Percentiles rank a stretch among this genome's conserved stretches.
These are phyloP conservation scores for Mycena chlorophos DNA, from an alignment of 768 basidiomycete species.

Conservation along the genomic window DNA sequence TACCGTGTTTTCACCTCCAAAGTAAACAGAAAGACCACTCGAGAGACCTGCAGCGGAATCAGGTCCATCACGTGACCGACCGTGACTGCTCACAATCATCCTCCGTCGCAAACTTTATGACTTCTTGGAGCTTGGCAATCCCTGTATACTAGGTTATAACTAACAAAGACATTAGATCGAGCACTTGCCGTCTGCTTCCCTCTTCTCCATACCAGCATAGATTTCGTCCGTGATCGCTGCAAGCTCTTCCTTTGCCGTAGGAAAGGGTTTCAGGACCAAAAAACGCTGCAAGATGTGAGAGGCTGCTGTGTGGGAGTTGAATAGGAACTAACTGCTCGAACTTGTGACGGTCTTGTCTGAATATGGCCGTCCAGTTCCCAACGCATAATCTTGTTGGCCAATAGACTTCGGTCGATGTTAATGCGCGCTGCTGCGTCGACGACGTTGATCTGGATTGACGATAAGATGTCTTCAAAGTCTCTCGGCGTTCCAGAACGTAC, in stretches of 20 bases:
- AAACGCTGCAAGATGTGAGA: slow-evolving; percentile 32
- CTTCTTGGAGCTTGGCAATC: slow-evolving; percentile 38
- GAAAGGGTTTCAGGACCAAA: slow-evolving; percentile 33
- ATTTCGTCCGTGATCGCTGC: slow-evolving; percentile 33
- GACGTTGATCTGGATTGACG: slow-evolving; percentile 35
- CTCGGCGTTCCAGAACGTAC: not conserved
- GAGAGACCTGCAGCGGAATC: slow-evolving; percentile 38
- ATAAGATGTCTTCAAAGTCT: not conserved
- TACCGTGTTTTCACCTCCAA: slow-evolving; percentile 43
- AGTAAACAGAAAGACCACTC: slow-evolving; percentile 42
- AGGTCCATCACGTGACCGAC: not conserved
- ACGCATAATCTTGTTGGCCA: slow-evolving; percentile 36
- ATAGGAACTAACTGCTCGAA: slow-evolving; percentile 33
- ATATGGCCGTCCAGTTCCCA: slow-evolving; percentile 41
- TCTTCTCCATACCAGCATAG: slow-evolving; percentile 37
- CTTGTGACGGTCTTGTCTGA: slow-evolving; percentile 38
- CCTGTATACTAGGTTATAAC: slow-evolving; percentile 17
- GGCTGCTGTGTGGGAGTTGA: not conserved
- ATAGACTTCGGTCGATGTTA: slow-evolving; percentile 30
- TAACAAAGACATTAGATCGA: not conserved
- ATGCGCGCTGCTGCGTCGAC: slow-evolving; percentile 28
- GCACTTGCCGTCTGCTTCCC: slow-evolving; percentile 38
- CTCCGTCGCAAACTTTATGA: slow-evolving; percentile 38
- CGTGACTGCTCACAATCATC: slow-evolving; percentile 36
- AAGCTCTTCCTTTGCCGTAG: slow-evolving; percentile 33